Percentiles rank a stretch among this genome's conserved stretches.
Conservation (phyloP, 371 early-diverging fungal genomes). For the Apophysomyces trapeziformis region DNA sequence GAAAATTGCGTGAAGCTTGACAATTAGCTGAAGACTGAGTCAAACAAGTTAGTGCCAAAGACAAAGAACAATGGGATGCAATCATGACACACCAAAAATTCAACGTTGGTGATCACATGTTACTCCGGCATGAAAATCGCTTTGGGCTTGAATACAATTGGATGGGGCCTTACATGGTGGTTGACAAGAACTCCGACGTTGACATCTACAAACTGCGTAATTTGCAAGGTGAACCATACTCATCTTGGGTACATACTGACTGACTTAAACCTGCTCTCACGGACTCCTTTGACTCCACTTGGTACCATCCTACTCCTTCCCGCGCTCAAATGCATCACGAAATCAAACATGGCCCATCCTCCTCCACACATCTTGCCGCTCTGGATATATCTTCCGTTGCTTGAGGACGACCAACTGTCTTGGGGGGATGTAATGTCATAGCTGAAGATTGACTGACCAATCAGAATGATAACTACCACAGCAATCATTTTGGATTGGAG, state of each 20-base stretch:
- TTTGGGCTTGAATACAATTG: constrained; percentile 19
- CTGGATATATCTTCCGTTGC: background rate
- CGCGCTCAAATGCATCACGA: background rate
- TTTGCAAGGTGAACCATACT: background rate
- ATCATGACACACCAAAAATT: constrained; percentile 5
- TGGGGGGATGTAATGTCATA: background rate
- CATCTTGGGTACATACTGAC: constrained; percentile 10
- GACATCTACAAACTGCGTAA: constrained; percentile 1
- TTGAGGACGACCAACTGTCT: background rate
- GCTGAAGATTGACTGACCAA: background rate
- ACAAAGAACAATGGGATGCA: constrained; percentile 13
- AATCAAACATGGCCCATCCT: background rate
- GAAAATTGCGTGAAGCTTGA: background rate
- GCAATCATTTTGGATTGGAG: background rate
- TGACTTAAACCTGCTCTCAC: background rate
- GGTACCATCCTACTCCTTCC: background rate
- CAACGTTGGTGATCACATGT: constrained; percentile 8
- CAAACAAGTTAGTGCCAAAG: background rate
- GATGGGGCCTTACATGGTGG: constrained; percentile 19
- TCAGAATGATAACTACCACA: background rate
- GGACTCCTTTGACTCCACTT: background rate
- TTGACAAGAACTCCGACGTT: background rate
- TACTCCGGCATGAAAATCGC: constrained; percentile 13
- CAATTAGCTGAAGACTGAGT: background rate
- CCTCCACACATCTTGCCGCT: background rate